Percentiles rank a stretch among this genome's conserved stretches.
These are phyloP conservation scores for Harringtonia aguacate DNA, from an alignment of 2,329 filamentous ascomycete genomes.

Conservation along the genomic window DNA sequence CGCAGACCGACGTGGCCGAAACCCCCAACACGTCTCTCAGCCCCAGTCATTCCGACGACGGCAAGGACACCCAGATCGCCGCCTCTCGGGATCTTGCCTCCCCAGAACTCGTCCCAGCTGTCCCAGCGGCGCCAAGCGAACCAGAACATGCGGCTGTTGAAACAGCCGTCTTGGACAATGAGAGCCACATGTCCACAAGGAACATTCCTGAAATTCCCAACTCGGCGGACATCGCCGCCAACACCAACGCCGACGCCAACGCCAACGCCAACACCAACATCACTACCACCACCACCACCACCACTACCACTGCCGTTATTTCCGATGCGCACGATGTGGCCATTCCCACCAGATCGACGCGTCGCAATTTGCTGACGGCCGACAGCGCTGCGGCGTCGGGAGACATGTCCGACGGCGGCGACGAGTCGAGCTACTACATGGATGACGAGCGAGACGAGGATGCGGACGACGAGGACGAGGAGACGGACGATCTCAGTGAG, in stretches of 20 bases:
- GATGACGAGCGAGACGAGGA: conserved; percentile 21
- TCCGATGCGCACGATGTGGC: not conserved
- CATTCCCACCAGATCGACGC: not conserved
- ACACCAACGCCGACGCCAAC: too few species aligned
- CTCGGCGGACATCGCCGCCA: too few species aligned
- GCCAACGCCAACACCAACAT: too few species aligned
- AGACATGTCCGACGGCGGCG: conserved; percentile 15
- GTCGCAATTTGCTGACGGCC: not conserved
- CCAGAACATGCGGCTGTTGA: not conserved
- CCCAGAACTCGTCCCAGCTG: not conserved
- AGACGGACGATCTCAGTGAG: conserved; percentile 22
- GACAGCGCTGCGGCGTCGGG: conserved; percentile 7
- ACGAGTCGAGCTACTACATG: conserved; percentile 2
- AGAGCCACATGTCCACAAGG: not conserved
- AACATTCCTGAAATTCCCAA: too few species aligned
- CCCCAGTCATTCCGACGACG: conserved; percentile 38
- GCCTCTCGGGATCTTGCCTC: not conserved
- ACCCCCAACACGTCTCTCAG: conserved; percentile 46
- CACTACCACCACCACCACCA: too few species aligned
- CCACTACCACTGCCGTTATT: too few species aligned
- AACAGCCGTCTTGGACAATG: not conserved
- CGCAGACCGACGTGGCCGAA: conserved; percentile 46
- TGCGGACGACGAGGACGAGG: conserved; percentile 33
- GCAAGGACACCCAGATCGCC: conserved; percentile 19
- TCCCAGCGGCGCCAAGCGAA: not conserved